Evolutionary conservation across 2,329 filamentous ascomycete genomes (phyloP).

Genomic region (Dactylellina parvicollis): DNA sequence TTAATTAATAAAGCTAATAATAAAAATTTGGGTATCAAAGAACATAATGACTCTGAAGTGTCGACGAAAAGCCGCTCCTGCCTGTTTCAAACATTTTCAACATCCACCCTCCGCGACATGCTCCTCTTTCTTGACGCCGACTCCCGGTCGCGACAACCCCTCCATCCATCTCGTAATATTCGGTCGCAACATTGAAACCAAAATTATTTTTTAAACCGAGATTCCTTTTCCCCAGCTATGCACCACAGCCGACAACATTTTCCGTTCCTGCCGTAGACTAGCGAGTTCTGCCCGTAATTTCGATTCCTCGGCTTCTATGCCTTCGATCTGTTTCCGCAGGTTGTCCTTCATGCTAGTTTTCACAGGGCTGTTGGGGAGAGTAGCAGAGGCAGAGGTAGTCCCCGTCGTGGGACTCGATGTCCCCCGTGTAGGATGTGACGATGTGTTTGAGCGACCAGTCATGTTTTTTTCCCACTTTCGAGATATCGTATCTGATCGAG

Average conservation of each 20-base stretch:
- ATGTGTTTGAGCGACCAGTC: constrained; percentile 27
- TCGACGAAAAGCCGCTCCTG: neutral
- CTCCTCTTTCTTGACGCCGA: neutral
- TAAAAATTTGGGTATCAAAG: constrained; percentile 1
- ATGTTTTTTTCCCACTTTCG: constrained; percentile 3
- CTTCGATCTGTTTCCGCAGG: constrained; percentile 33
- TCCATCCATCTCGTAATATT: neutral
- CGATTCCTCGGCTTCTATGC: constrained; percentile 38
- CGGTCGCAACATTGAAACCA: neutral
- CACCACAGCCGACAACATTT: constrained; percentile 27
- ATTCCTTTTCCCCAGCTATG: constrained; percentile 24
- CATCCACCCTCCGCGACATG: neutral
- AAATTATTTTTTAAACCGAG: neutral
- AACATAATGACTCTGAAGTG: neutral
- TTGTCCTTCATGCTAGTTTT: constrained; percentile 11
- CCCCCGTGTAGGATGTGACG: constrained; percentile 18
- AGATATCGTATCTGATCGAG: neutral
- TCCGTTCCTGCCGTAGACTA: constrained; percentile 33
- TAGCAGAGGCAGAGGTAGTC: neutral
- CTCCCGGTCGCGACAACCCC: neutral
- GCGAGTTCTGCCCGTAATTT: constrained; percentile 35
- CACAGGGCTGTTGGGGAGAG: neutral
- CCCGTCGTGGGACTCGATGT: constrained; percentile 15
- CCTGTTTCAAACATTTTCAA: neutral
- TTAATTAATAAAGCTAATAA: neutral